phyloP scores from a whole-genome alignment of 1,139 yeast species.

The Hemisphaericaspora lyxosophila region DNA sequence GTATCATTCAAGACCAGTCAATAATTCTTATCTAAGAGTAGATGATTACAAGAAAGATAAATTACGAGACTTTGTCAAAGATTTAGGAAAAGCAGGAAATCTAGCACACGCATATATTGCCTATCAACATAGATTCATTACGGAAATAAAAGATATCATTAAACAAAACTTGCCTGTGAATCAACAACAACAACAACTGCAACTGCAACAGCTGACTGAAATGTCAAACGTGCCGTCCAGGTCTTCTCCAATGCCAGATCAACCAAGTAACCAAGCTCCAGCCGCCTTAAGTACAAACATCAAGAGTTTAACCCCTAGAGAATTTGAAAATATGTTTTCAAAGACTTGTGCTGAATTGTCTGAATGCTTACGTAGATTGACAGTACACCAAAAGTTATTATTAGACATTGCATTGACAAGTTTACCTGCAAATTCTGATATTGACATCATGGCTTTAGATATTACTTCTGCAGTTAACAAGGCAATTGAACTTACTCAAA shows the following conservation, averaged over 20 bases:
- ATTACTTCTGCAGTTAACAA: conserved; percentile 59
- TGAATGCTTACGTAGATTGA: conserved; percentile 70
- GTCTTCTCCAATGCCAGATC: conserved; percentile 31
- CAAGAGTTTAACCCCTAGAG: conserved; percentile 65
- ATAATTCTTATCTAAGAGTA: conserved; percentile 34
- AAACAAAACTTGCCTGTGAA: conserved; percentile 57
- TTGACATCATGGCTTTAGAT: conserved; percentile 59
- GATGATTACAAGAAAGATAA: conserved; percentile 34
- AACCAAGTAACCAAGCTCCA: conserved; percentile 12
- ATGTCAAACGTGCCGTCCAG: conserved; percentile 31
- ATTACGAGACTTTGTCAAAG: conserved; percentile 48
- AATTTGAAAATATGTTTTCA: conserved; percentile 70
- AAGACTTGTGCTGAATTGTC: conserved; percentile 64
- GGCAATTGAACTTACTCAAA: conserved; percentile 72
- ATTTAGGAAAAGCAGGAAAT: conserved; percentile 63
- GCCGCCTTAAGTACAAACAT: conserved; percentile 48
- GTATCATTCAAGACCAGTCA: conserved; percentile 18
- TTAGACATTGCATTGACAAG: conserved; percentile 70
- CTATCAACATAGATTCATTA: conserved; percentile 66
- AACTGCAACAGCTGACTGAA: conserved; percentile 17
- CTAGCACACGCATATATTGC: conserved; percentile 61
- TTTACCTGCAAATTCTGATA: conserved; percentile 33
- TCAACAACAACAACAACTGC: too few species aligned
- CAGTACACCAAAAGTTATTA: conserved; percentile 75
- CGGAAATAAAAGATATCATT: conserved; percentile 73